A percentile compares a stretch with the other conserved stretches of the same genome.
Conservation (phyloP, 1,284 basidiomycete species). For the Cerrena zonata region DNA sequence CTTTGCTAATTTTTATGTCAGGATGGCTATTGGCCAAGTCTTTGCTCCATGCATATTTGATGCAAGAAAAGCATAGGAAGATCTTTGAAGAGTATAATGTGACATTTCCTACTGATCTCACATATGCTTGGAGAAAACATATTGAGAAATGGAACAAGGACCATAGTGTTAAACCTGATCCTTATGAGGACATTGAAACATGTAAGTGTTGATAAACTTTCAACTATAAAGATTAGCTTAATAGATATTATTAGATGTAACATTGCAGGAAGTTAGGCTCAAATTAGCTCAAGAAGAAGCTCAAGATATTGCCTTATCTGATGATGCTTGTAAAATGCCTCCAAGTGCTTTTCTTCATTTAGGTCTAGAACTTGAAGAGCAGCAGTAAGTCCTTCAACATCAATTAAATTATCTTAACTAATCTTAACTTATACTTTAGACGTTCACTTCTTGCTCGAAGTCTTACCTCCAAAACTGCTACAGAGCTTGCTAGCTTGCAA, state of each 20-base stretch:
- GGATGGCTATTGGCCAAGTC: background rate
- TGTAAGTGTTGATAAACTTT: conserved; percentile 9
- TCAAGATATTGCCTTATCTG: background rate
- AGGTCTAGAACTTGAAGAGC: conserved; percentile 19
- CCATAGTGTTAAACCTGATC: conserved; percentile 10
- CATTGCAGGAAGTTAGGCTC: background rate
- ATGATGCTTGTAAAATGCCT: conserved; percentile 9
- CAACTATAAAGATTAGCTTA: background rate
- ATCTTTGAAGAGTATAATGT: conserved; percentile 6
- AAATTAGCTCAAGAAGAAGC: conserved; percentile 13
- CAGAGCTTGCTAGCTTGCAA: background rate
- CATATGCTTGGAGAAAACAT: conserved; percentile 10
- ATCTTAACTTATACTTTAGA: background rate
- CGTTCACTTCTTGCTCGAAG: background rate
- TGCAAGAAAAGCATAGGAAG: background rate
- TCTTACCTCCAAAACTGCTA: background rate
- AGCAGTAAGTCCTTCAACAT: conserved; percentile 13
- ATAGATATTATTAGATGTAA: background rate
- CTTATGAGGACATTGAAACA: conserved; percentile 11
- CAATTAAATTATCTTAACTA: background rate
- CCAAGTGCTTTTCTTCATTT: conserved; percentile 12
- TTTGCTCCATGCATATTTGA: background rate
- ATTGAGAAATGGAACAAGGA: conserved; percentile 13
- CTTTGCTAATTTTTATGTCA: background rate
- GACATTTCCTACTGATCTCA: conserved; percentile 4